phyloP scores from a whole-genome alignment of 306 rosid species.

The Cucumis melo region DNA sequence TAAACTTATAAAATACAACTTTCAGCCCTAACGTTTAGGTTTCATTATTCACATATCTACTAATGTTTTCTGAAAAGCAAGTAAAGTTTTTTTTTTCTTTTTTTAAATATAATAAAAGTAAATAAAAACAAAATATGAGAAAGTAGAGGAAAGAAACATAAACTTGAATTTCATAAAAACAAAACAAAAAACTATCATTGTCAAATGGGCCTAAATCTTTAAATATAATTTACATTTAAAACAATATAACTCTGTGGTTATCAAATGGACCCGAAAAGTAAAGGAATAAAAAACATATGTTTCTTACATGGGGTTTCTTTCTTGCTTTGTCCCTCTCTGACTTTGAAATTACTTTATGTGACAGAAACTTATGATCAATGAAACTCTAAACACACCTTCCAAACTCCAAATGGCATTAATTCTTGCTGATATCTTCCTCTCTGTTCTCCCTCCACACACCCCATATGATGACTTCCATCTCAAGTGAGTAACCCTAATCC shows the following conservation, averaged over 20 bases:
- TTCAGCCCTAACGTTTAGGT: no score
- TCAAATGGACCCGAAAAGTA: neutral
- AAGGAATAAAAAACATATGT: no score
- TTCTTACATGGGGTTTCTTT: neutral
- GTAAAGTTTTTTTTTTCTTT: no score
- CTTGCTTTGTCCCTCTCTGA: neutral
- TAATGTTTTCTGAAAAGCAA: no score
- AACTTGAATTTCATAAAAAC: no score
- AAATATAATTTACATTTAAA: neutral
- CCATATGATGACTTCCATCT: constrained; percentile 45
- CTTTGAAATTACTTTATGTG: neutral
- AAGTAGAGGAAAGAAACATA: no score
- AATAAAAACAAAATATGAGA: no score
- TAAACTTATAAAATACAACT: no score
- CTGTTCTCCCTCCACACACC: constrained; percentile 36
- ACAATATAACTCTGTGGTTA: neutral
- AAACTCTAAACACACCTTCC: constrained; percentile 35
- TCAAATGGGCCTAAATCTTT: neutral
- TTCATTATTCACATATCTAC: no score
- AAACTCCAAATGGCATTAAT: constrained; percentile 65
- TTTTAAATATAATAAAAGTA: no score
- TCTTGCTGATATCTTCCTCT: constrained; percentile 48
- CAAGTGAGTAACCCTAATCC: constrained; percentile 23
- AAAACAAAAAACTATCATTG: no score
- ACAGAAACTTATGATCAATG: constrained; percentile 65